Evolutionary conservation across 768 basidiomycete genomes (phyloP), one percentile per base, ranked within the genome.

Genomic region (Inosperma sp.): DNA sequence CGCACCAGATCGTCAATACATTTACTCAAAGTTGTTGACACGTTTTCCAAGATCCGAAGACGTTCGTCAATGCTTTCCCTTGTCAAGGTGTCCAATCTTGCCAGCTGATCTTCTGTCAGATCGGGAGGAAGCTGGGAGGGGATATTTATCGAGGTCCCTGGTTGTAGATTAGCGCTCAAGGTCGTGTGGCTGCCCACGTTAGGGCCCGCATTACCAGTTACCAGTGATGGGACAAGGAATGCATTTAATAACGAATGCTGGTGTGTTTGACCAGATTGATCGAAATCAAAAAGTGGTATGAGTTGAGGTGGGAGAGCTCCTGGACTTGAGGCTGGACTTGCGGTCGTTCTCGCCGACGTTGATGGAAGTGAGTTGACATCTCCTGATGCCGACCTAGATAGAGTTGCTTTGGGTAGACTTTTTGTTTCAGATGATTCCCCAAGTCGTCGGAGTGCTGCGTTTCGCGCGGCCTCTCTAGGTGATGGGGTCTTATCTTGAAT

Each of bases 31-130:
- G 83, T 78, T 30, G 73, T 73, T 31, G 91, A 88, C 31, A 94
- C 85, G 14, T 82, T 78, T 67, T 92, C 84, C 30, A 97, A 69
- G 31, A 91, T 77, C 35, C 82, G 75, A 54, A 97, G 67, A 48
- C 91, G 79, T 59, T 93, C 90, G 56, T 93, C 89, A 42, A 96
- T 86, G 5, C 86, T 86, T 56, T 88, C 86, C 48, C 88, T 73
- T 22, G 88, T 90, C 31, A 84, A 62, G 22, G 59, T 69, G 55
- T 92, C 88, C 66, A 92, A 68, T 16, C 74, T 67, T 14, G 75
- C 70, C 10, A 93, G 71, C 58, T 91, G 86, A 33, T 79, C 78
- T 13, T 82, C 80, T 5, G 76, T 81, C 49, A 82, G 80, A 63
- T 44, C 68, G 68, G 37, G 65, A 57, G 4, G 55, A 40, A 10